These are phyloP conservation scores for Collariella sp. DNA, from an alignment of 495 filamentous ascomycete species.

Conservation along the genomic window DNA sequence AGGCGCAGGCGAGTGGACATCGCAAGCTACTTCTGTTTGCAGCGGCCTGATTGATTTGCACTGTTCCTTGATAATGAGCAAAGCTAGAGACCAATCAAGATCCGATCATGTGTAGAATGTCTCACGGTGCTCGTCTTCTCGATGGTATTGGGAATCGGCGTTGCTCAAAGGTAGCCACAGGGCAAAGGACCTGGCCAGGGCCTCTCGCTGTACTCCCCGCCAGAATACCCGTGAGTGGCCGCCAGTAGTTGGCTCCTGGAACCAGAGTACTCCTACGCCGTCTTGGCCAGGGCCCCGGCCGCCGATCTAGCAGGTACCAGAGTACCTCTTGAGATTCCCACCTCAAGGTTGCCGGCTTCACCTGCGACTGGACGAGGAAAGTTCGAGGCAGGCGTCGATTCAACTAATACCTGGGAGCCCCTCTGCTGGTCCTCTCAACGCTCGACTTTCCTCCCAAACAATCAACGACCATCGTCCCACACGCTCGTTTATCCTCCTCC, in stretches of 20 bases:
- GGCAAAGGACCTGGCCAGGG: not conserved
- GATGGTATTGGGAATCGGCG: too few relatives aligned
- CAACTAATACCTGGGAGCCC: conserved; percentile 8
- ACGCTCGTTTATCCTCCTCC: conserved; percentile 15
- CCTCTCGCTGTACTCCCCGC: not conserved
- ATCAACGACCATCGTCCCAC: conserved; percentile 10
- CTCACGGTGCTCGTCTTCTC: too few relatives aligned
- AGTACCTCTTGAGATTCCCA: not conserved
- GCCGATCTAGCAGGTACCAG: not conserved
- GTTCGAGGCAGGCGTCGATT: not conserved
- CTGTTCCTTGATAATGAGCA: too few relatives aligned
- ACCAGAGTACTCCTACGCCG: not conserved
- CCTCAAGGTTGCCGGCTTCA: conserved; percentile 7
- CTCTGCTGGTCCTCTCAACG: conserved; percentile 6
- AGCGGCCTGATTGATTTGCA: too few relatives aligned
- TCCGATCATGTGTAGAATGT: too few relatives aligned
- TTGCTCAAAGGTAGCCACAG: conserved; percentile 2
- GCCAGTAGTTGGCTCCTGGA: conserved; percentile 4
- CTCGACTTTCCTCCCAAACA: not conserved
- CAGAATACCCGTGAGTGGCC: not conserved
- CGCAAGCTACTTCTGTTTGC: too few relatives aligned
- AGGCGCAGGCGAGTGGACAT: too few relatives aligned
- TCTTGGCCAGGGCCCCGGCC: not conserved
- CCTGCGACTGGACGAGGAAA: not conserved
- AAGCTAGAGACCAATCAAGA: too few relatives aligned